Conservation (phyloP, 768 basidiomycete genomes). For the Tricholoma flavovirens region DNA sequence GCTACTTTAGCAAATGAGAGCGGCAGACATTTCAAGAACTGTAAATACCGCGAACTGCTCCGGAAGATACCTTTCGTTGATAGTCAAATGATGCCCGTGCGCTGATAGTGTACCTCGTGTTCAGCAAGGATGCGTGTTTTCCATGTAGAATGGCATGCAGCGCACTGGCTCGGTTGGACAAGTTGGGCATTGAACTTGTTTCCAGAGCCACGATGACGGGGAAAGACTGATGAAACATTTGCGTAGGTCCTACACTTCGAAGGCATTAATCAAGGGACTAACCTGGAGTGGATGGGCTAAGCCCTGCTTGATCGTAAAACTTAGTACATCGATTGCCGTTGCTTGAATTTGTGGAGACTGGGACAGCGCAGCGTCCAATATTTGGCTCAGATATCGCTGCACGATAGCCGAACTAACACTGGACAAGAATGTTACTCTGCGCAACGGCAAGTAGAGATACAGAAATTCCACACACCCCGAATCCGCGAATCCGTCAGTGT, state of each 20-base stretch:
- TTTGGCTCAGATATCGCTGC: conserved; percentile 82
- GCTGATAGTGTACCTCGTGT: conserved; percentile 76
- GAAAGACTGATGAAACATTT: conserved; percentile 54
- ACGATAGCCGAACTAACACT: conserved; percentile 94
- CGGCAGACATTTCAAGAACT: not conserved
- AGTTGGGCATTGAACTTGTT: conserved; percentile 56
- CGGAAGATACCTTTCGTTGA: conserved; percentile 52
- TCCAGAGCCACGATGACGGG: conserved; percentile 92
- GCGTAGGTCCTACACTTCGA: not conserved
- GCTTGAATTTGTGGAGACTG: conserved; percentile 65
- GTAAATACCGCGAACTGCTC: conserved; percentile 46
- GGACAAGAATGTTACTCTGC: conserved; percentile 1
- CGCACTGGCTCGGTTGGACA: conserved; percentile 72
- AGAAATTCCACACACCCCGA: conserved; percentile 64
- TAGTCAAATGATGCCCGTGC: conserved; percentile 82
- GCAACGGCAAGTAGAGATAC: not conserved
- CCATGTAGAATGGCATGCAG: conserved; percentile 78
- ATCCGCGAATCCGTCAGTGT: conserved; percentile 93
- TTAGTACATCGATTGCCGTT: conserved; percentile 84
- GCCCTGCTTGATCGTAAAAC: conserved; percentile 92
- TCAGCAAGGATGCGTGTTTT: conserved; percentile 87
- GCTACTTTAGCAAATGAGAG: not conserved
- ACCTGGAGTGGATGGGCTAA: conserved; percentile 92
- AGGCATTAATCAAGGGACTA: conserved; percentile 12
- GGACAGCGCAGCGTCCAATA: conserved; percentile 77